These are phyloP conservation scores for Tagetes patula DNA, from an alignment of 129 eudicot genomes.

Conservation along the genomic window DNA sequence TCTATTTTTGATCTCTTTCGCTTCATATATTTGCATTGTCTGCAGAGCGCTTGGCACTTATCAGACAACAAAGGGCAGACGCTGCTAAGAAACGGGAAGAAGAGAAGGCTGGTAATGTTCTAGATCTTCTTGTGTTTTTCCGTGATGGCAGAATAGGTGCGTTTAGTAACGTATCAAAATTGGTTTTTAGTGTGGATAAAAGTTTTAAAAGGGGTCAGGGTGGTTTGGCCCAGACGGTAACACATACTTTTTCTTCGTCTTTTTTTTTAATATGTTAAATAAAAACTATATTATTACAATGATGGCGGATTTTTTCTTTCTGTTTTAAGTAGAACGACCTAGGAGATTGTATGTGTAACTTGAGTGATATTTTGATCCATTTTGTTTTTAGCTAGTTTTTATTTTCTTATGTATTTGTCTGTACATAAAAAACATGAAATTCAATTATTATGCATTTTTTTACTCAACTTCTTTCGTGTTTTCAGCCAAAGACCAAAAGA, in stretches of 20 bases:
- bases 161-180: not conserved
- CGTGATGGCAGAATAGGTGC: not conserved
- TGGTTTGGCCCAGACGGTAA: not conserved
- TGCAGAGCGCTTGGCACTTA: conserved; percentile 85
- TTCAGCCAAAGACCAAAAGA: conserved; percentile 86
- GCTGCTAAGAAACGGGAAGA: conserved; percentile 92
- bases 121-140: not conserved
- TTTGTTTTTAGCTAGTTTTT: not conserved
- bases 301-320: no score
- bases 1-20: not conserved
- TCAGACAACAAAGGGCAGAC: conserved; percentile 88
- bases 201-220: not conserved
- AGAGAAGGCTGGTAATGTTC: conserved; percentile 78
- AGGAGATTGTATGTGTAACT: not conserved
- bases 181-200: not conserved
- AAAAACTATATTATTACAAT: no score
- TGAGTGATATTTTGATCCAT: not conserved
- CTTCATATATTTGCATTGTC: not conserved
- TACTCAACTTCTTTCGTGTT: conserved; percentile 5
- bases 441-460: not conserved
- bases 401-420: not conserved
- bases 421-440: not conserved
- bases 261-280: no score
- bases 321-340: not conserved
- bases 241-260: no score